phyloP scores from a whole-genome alignment of 352 stramenopile genomes.

The Pythium phragmitis region DNA sequence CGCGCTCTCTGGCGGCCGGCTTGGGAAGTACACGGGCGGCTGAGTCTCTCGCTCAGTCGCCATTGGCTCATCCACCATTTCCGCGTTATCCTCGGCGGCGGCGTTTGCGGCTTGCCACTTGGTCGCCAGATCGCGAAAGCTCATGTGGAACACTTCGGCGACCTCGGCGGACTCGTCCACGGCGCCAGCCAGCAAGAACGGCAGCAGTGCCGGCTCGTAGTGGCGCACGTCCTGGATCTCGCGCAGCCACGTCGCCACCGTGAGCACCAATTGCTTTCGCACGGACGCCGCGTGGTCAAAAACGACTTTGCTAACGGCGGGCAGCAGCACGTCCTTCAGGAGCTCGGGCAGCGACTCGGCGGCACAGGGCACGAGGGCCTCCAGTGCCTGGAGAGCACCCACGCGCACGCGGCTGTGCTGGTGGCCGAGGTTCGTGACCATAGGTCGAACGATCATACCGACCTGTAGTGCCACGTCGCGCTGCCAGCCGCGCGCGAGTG shows the following conservation, averaged over 20 bases:
- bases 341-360: conserved; percentile 65
- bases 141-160: conserved; percentile 30
- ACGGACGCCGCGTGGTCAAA: conserved; percentile 71
- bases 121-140: conserved; percentile 44
- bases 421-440: conserved; percentile 71
- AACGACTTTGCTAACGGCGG: conserved; percentile 59
- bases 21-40: conserved; percentile 51
- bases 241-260: conserved; percentile 58
- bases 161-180: conserved; percentile 77
- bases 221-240: conserved; percentile 54
- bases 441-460: conserved; percentile 59
- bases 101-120: conserved; percentile 41
- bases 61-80: conserved; percentile 33
- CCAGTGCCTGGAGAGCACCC: conserved; percentile 71
- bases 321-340: conserved; percentile 74
- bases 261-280: conserved; percentile 67
- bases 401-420: conserved; percentile 82
- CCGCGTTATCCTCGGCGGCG: conserved; percentile 24
- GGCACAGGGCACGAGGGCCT: conserved; percentile 66
- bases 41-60: conserved; percentile 36
- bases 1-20: conserved; percentile 43
- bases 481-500: conserved; percentile 52
- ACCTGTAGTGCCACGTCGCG: conserved; percentile 65
- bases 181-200: conserved; percentile 59
- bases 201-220: conserved; percentile 66